These are phyloP conservation scores for Beverwykella pulmonaria DNA, from an alignment of 495 filamentous ascomycete species.

Conservation along the genomic window DNA sequence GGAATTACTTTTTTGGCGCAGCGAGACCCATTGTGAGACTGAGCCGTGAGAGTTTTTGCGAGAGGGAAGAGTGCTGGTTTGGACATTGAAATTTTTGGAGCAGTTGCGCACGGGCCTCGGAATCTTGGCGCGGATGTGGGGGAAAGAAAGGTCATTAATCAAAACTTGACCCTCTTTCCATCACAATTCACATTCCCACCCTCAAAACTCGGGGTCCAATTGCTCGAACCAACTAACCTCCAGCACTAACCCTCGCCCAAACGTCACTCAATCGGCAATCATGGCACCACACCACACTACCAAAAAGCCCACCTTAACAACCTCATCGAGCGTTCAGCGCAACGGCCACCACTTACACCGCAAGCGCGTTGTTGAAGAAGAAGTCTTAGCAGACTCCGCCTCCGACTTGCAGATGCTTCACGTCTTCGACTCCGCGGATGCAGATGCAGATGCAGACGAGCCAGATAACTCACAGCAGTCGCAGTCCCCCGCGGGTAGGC, in stretches of 20 bases:
- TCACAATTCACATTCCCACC: background rate
- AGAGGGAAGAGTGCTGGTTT: background rate
- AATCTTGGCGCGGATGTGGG: conserved; percentile 33
- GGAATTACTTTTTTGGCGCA: conserved; percentile 35
- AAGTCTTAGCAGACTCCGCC: background rate
- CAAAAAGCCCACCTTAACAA: conserved; percentile 12
- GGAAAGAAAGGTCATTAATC: background rate
- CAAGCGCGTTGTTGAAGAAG: conserved; percentile 11
- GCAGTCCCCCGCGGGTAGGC: background rate
- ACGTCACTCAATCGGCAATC: background rate
- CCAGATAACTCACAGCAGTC: background rate
- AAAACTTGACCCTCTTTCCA: background rate
- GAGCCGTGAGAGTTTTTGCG: background rate
- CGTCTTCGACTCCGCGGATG: no score
- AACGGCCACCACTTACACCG: conserved; percentile 2
- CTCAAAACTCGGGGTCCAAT: background rate
- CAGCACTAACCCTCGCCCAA: conserved; percentile 20
- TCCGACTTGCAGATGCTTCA: no score
- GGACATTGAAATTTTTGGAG: conserved; percentile 6
- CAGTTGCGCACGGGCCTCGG: conserved; percentile 19
- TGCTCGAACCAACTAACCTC: conserved; percentile 11
- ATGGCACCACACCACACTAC: conserved; percentile 13
- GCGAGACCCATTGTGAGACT: conserved; percentile 38
- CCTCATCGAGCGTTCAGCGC: background rate
- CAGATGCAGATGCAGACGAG: background rate